Base-by-base conservation (phyloP, 352 stramenopile species). In the Globisporangium sylvaticum region DNA sequence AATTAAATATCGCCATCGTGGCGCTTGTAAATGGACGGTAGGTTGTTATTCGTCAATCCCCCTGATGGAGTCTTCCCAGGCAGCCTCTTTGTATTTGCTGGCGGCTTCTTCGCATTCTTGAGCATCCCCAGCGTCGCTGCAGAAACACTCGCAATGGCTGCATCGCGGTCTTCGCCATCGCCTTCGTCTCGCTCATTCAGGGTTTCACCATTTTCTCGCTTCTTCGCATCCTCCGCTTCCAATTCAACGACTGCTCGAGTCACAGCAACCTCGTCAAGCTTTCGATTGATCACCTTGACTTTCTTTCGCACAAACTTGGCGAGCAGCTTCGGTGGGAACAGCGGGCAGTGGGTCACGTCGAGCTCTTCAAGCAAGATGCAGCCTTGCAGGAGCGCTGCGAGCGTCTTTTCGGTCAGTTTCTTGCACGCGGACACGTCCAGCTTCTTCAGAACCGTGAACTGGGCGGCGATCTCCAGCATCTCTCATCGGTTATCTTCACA, bases 361-460 rank as follows among this genome's bases (percentile, higher is more conserved):
- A 97, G 61, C 52, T 87, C 74, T 61, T 91, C 69, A 10, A 97
- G 77, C 34, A 89, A 64, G 5, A 62, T 66, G 62, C 83, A 92
- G 5, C 75, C 73, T 22, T 88, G 78, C 1, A 84, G 61, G 25
- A 98, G 65, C 0, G 70, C 74, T 2, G 68, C 22, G 0, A 97
- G 54, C 10, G 79, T 84, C 58, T 62, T 67, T 20, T 89, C 82
- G 0, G 87, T 93, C 18, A 98, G 73, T 8, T 86, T 83, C 63
- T 91, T 87, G 77, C 90, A 97, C 3, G 88, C 90, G 0, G 82
- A 81, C 9, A 96, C 67, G 29, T 91, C 90, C 2, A 96, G 62
- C 32, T 72, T 79, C 5, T 73, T 74, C 5, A 98, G 73, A 25
- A 88, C 87, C 0, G 76, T 78, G 50, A 82, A 87, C 63, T 97